These are phyloP conservation scores for Sphenostylis stenocarpa DNA, from an alignment of 306 rosid genomes.

Conservation along the genomic window DNA sequence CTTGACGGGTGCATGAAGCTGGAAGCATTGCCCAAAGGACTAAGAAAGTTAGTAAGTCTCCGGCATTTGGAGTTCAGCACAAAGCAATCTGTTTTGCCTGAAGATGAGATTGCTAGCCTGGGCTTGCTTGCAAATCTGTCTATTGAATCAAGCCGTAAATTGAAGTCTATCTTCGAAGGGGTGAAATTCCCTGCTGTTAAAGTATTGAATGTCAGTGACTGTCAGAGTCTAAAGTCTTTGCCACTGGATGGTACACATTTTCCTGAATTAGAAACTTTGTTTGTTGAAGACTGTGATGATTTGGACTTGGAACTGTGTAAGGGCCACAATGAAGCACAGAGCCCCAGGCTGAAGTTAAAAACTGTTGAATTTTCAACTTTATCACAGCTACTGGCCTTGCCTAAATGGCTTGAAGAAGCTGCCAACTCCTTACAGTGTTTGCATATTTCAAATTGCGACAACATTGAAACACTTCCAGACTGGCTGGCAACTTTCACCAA, in stretches of 20 bases:
- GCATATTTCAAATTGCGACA: background rate
- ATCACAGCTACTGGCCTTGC: background rate
- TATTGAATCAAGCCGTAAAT: background rate
- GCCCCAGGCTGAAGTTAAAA: background rate
- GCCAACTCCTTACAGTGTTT: too few relatives aligned
- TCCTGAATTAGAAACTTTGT: background rate
- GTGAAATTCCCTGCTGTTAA: background rate
- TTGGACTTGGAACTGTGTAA: background rate
- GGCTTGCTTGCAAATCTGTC: fast-evolving
- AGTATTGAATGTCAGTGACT: fast-evolving
- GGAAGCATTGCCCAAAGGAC: background rate
- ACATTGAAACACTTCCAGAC: background rate
- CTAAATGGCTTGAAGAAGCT: background rate
- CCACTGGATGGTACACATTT: background rate
- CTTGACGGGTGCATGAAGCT: background rate
- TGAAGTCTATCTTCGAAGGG: background rate
- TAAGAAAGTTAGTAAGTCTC: background rate
- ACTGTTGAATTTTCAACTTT: background rate
- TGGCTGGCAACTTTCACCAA: background rate
- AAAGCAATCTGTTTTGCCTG: background rate
- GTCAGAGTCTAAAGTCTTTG: background rate
- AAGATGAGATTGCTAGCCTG: background rate
- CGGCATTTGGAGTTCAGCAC: background rate
- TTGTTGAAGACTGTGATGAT: background rate
- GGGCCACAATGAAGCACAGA: background rate